Percentiles rank a stretch among this genome's conserved stretches.
Conservation (phyloP, 768 basidiomycete species). For the Sarcodon aspratus region DNA sequence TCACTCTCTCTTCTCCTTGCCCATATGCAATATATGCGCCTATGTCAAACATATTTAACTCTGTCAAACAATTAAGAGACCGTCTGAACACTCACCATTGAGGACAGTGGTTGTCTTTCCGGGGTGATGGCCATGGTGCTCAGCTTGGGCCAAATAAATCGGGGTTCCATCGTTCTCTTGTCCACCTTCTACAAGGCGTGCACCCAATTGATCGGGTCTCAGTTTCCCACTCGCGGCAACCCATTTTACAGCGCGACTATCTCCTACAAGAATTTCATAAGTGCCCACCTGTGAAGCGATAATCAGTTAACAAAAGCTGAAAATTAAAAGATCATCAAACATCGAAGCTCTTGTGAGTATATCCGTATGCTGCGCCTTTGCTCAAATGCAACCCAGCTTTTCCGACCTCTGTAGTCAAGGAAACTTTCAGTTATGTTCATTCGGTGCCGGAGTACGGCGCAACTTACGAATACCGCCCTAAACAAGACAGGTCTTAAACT, state of each 20-base stretch:
- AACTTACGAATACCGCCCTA: conserved; percentile 44
- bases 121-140: conserved; percentile 36
- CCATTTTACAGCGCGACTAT: conserved; percentile 48
- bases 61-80: no score
- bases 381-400: conserved; percentile 48
- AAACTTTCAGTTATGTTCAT: conserved; percentile 8
- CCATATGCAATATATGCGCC: no score
- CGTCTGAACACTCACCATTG: conserved; percentile 26
- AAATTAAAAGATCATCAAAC: neutral
- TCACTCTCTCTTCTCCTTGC: no score
- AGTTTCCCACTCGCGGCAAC: conserved; percentile 35
- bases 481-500: conserved; percentile 2
- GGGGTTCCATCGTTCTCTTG: conserved; percentile 47
- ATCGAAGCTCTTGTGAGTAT: conserved; percentile 32
- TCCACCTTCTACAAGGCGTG: conserved; percentile 56
- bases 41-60: no score
- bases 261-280: conserved; percentile 64
- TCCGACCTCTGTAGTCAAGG: conserved; percentile 38
- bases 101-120: conserved; percentile 56
- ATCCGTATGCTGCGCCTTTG: conserved; percentile 58
- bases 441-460: neutral
- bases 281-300: conserved; percentile 32
- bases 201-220: conserved; percentile 30
- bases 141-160: conserved; percentile 51
- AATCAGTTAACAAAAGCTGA: neutral